Conservation (phyloP, 2,329 filamentous ascomycete species). For the Fusarium verticillioides region DNA sequence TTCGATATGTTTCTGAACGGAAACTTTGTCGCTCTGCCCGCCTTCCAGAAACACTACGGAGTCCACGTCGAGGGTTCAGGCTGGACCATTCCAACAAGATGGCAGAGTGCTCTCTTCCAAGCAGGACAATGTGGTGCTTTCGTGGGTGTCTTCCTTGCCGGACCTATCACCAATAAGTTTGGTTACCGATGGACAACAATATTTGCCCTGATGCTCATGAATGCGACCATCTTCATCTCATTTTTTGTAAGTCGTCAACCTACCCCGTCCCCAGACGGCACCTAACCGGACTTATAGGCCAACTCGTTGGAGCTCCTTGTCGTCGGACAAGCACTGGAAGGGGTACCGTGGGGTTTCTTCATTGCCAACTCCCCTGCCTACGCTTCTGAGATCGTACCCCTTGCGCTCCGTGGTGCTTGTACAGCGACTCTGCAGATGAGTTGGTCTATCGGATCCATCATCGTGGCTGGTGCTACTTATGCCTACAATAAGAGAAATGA, state of each 20-base stretch:
- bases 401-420: constrained; percentile 64
- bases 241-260: constrained; percentile 56
- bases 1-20: constrained; percentile 61
- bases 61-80: constrained; percentile 35
- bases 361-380: constrained; percentile 71
- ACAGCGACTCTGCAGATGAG: constrained; percentile 72
- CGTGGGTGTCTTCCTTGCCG: constrained; percentile 52
- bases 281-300: constrained; percentile 5
- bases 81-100: constrained; percentile 52
- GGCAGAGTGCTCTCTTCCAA: constrained; percentile 53
- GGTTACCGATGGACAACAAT: constrained; percentile 54
- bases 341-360: constrained; percentile 71
- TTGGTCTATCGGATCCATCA: constrained; percentile 70
- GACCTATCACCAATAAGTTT: constrained; percentile 50
- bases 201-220: constrained; percentile 52
- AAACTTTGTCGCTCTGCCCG: constrained; percentile 56
- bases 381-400: constrained; percentile 68
- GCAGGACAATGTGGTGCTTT: constrained; percentile 51
- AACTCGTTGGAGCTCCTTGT: constrained; percentile 56
- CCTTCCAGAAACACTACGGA: constrained; percentile 54
- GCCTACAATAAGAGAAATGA: constrained; percentile 53
- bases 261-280: fast-evolving
- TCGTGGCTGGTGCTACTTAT: constrained; percentile 67
- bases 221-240: constrained; percentile 58
- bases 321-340: constrained; percentile 65